Conservation (phyloP, 805 yeast genomes). For the Middelhovenomyces tepae region DNA sequence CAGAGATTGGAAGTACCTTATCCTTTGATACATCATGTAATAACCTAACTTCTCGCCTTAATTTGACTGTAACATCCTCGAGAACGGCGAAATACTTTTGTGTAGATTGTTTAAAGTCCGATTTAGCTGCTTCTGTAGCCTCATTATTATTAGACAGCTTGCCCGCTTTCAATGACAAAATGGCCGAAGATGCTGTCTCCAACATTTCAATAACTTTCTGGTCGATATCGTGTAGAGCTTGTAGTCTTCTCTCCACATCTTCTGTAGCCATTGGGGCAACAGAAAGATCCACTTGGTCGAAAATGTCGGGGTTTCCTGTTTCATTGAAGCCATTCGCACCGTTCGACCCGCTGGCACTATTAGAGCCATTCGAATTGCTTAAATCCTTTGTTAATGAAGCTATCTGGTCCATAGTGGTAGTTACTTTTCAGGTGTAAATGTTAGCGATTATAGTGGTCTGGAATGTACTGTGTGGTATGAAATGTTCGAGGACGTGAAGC, state of each 20-base stretch:
- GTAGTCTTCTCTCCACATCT: conserved; percentile 23
- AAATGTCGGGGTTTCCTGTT: conserved; percentile 6
- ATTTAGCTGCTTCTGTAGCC: conserved; percentile 22
- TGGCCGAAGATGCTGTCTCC: conserved; percentile 21
- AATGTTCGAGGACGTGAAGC: no score
- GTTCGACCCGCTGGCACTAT: no score
- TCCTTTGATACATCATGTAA: conserved; percentile 43
- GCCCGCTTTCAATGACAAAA: conserved; percentile 22
- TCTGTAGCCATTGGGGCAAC: conserved; percentile 19
- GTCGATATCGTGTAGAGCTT: conserved; percentile 23
- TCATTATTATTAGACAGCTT: conserved; percentile 14
- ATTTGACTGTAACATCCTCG: conserved; percentile 47
- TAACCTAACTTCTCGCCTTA: conserved; percentile 58
- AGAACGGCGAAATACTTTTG: conserved; percentile 44
- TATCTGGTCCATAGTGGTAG: no score
- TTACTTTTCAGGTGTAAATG: no score
- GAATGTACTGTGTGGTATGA: no score
- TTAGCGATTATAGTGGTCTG: no score
- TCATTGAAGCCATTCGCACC: no score
- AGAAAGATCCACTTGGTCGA: conserved; percentile 17
- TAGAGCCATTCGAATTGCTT: no score
- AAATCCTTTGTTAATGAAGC: no score
- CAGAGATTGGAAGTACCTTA: conserved; percentile 54
- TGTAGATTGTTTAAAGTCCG: conserved; percentile 37
- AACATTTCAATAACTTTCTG: conserved; percentile 18